These are phyloP conservation scores for Suillus subalutaceus DNA, from an alignment of 768 basidiomycete species.

Conservation along the genomic window DNA sequence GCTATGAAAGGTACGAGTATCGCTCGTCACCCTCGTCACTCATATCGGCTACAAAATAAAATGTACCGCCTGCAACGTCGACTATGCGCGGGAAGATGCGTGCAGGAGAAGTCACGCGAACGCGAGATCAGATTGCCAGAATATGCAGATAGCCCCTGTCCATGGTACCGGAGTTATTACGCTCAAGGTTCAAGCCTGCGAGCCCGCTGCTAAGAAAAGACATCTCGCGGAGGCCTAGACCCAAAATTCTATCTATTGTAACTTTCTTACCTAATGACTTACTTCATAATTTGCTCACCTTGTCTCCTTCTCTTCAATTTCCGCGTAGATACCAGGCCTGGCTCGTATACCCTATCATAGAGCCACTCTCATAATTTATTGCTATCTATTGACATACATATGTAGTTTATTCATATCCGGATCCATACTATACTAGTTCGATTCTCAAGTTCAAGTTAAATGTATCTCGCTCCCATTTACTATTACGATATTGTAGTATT, in stretches of 20 bases:
- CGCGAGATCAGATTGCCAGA: slow-evolving; percentile 27
- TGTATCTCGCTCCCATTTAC: not conserved
- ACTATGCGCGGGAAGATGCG: slow-evolving; percentile 36
- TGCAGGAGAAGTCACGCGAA: slow-evolving; percentile 36
- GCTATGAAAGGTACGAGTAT: slow-evolving; percentile 38
- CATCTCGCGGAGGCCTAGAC: slow-evolving; percentile 26
- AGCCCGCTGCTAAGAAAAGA: slow-evolving; percentile 32
- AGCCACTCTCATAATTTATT: slow-evolving; percentile 2
- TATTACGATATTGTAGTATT: not conserved
- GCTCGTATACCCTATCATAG: not conserved
- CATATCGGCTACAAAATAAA: slow-evolving; percentile 35
- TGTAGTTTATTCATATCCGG: not conserved
- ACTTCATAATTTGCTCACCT: not conserved
- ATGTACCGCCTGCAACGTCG: slow-evolving; percentile 32
- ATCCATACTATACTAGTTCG: not conserved
- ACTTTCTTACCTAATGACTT: not conserved
- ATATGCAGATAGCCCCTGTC: not conserved
- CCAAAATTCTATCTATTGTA: not conserved
- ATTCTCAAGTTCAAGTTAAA: not conserved
- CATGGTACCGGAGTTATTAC: slow-evolving; percentile 23
- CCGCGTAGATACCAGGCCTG: not conserved
- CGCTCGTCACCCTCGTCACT: slow-evolving; percentile 34
- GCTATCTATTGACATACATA: not conserved
- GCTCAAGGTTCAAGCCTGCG: slow-evolving; percentile 25
- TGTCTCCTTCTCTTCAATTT: not conserved